Base-by-base conservation (phyloP, 2,329 filamentous ascomycete genomes). In the Neophaeococcomyces aloes region DNA sequence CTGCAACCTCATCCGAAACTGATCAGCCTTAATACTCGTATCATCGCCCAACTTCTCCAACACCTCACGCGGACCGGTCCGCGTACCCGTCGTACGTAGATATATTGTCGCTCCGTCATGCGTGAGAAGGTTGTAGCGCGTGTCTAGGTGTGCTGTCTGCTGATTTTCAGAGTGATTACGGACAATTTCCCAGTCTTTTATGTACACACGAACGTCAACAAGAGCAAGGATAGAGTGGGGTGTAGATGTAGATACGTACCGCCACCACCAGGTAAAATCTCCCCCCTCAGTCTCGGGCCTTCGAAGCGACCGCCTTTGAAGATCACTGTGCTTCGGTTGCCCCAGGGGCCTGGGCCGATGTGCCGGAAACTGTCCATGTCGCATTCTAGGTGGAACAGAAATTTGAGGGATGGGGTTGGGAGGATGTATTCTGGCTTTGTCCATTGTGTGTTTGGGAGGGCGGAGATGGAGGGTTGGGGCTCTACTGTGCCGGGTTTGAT, bases 1-100 rank as follows among this genome's bases (percentile, higher is more conserved):
- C 38, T 58, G 41, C 38, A 59, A 44, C 1, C 56, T 50, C 56
- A 59, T 59, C 44, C 52, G 43, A 44, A 53, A 59, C 29, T 58
- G 49, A 44, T 54, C 52, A 13, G 53, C 40, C 2, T 32, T 47
- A 37, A 52, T 57, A 15, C 25, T 31, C 38, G 44, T 51, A 33
- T 52, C 51, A 17, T 57, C 50, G 13, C 53, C 52, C 13, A 58
- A 37, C 21, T 51, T 55, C 45, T 56, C 47, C 27, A 56, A 35
- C 0, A 57, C 47, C 2, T 42, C 29, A 25, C 50, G 52, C 36
- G 45, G 44, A 5, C 57, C 55, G 8, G 53, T 59, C 15, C 53
- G 37, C 2, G 53, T 59, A 7, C 56, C 56, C 7, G 53, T 58
- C 8, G 54, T 59, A 33, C 51, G 54, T 17, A 60, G 32, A 35